Conservation (phyloP, 345 rosid genomes). For the Clausena lansium region DNA sequence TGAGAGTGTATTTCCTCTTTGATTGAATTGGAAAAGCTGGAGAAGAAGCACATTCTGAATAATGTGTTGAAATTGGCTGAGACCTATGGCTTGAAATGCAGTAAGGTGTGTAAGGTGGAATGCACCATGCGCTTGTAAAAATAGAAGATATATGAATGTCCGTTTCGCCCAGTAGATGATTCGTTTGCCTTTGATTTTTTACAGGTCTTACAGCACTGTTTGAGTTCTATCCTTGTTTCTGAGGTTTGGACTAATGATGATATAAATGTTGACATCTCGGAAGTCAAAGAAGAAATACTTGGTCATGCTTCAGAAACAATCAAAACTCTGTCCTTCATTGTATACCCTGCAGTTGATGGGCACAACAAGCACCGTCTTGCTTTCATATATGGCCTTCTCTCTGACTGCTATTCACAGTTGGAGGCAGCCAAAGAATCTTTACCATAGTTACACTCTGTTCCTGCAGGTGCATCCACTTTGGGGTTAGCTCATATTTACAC, state of each 20-base stretch:
- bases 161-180: background rate
- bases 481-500: constrained; percentile 49
- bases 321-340: constrained; percentile 46
- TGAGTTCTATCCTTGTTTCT: constrained; percentile 69
- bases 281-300: constrained; percentile 60
- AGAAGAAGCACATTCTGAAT: constrained; percentile 74
- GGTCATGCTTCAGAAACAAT: constrained; percentile 61
- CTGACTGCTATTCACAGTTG: constrained; percentile 65
- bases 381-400: constrained; percentile 66
- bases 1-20: constrained; percentile 51
- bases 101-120: constrained; percentile 50
- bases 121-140: background rate
- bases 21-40: constrained; percentile 62
- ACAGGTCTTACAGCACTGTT: constrained; percentile 66
- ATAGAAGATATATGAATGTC: background rate
- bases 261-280: constrained; percentile 64
- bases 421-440: constrained; percentile 47
- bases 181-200: constrained; percentile 10
- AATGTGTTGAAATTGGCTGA: constrained; percentile 62
- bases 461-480: constrained; percentile 29
- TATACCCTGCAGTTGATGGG: constrained; percentile 85
- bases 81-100: constrained; percentile 56
- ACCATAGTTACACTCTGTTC: constrained; percentile 26
- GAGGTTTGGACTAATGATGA: constrained; percentile 83
- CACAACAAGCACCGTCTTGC: constrained; percentile 77